A percentile compares a stretch with the other conserved stretches of the same genome.
Evolutionary conservation across 2,329 filamentous ascomycete genomes (phyloP).

Genomic region (Ophiosphaerella korrae): DNA sequence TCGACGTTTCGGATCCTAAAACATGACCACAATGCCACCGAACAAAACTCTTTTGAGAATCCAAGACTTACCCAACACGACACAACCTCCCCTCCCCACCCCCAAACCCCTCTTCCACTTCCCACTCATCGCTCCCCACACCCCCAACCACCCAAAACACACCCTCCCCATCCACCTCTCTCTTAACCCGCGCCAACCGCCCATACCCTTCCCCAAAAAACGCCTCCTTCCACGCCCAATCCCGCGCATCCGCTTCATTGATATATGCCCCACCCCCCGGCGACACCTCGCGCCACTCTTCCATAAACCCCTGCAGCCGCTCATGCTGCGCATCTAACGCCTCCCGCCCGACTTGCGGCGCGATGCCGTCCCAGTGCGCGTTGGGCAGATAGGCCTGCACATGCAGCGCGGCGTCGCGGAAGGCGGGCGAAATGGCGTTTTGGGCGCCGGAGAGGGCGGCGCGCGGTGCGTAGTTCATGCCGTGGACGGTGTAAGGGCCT

Average conservation of each 20-base stretch:
- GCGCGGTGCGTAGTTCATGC: constrained; percentile 28
- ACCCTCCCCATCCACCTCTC: constrained; percentile 26
- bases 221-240: constrained; percentile 25
- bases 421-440: constrained; percentile 33
- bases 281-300: constrained; percentile 29
- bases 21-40: too few species aligned
- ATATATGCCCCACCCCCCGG: constrained; percentile 29
- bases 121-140: constrained; percentile 34
- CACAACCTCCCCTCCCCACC: constrained; percentile 35
- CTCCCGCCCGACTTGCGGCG: neutral
- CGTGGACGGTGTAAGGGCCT: constrained; percentile 32
- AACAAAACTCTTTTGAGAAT: too few species aligned
- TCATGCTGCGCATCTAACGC: constrained; percentile 11
- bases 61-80: constrained; percentile 5
- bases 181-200: constrained; percentile 26
- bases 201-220: constrained; percentile 35
- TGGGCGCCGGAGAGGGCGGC: constrained; percentile 8
- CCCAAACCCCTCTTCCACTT: constrained; percentile 20
- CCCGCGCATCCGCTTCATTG: constrained; percentile 38
- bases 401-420: constrained; percentile 27
- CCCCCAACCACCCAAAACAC: constrained; percentile 33
- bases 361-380: constrained; percentile 23
- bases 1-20: too few species aligned
- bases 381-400: constrained; percentile 25
- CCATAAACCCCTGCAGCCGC: constrained; percentile 26